Conservation (phyloP, 805 yeast genomes). For the Cyberlindnera amylophila region DNA sequence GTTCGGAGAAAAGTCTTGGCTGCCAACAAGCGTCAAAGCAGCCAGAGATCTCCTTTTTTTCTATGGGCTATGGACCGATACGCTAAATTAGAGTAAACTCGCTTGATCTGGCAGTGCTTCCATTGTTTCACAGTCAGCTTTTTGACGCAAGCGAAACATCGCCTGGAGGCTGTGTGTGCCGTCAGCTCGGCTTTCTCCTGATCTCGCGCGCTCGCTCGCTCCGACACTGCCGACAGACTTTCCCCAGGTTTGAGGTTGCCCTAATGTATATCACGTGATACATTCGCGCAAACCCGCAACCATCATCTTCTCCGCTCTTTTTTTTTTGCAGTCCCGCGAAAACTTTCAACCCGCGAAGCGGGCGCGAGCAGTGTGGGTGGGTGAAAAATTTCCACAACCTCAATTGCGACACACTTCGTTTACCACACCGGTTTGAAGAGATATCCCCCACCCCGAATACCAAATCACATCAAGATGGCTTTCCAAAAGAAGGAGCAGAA, state of each 20-base stretch:
- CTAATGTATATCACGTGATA: neutral
- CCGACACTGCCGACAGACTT: too few relatives aligned
- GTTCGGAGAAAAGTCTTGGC: too few relatives aligned
- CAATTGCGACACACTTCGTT: neutral
- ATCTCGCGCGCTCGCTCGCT: neutral
- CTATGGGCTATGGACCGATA: too few relatives aligned
- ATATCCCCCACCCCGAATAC: neutral
- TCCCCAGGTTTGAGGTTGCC: neutral
- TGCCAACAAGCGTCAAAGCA: too few relatives aligned
- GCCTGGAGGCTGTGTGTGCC: neutral
- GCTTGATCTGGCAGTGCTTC: too few relatives aligned
- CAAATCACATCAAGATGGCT: slow-evolving; percentile 50
- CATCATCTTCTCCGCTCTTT: too few relatives aligned
- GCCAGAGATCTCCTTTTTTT: too few relatives aligned
- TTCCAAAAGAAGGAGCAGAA: slow-evolving; percentile 63
- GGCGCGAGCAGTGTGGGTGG: neutral
- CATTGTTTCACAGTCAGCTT: too few relatives aligned
- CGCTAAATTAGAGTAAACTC: too few relatives aligned
- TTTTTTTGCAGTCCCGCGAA: neutral
- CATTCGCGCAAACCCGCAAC: neutral
- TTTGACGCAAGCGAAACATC: too few relatives aligned
- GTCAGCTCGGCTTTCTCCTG: neutral
- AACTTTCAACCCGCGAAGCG: neutral
- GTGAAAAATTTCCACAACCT: neutral
- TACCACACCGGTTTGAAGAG: neutral